Evolutionary conservation across 2,329 filamentous ascomycete genomes (phyloP).

Genomic region (Amylocarpus encephaloides): DNA sequence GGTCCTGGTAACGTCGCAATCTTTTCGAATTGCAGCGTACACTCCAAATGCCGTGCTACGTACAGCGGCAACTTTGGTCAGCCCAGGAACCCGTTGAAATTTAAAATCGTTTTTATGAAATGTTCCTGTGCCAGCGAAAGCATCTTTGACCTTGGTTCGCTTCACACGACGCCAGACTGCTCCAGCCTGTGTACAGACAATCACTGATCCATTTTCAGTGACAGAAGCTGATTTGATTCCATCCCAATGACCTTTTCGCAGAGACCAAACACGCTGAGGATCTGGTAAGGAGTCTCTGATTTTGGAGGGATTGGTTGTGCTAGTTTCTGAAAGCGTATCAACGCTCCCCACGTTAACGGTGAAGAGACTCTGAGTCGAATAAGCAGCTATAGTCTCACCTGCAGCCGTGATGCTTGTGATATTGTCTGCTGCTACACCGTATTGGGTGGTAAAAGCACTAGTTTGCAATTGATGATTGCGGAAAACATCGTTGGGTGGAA

Average conservation of each 20-base stretch:
- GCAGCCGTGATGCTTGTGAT: conserved; percentile 75
- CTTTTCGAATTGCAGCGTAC: conserved; percentile 79
- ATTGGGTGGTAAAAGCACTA: conserved; percentile 58
- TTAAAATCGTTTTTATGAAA: conserved; percentile 83
- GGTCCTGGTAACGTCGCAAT: conserved; percentile 73
- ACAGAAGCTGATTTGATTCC: conserved; percentile 82
- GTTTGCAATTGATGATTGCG: conserved; percentile 62
- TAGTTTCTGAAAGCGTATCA: conserved; percentile 55
- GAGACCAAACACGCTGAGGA: conserved; percentile 81
- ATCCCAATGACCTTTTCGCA: conserved; percentile 60
- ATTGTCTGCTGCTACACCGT: conserved; percentile 58
- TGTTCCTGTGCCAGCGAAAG: conserved; percentile 41
- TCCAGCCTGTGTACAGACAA: conserved; percentile 86
- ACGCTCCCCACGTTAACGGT: conserved; percentile 69
- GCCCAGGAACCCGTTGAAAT: conserved; percentile 81
- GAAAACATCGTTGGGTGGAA: conserved; percentile 67
- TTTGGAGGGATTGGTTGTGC: conserved; percentile 88
- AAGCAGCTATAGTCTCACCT: conserved; percentile 84
- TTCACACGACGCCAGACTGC: conserved; percentile 89
- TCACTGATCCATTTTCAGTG: conserved; percentile 88
- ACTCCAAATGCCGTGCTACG: conserved; percentile 85
- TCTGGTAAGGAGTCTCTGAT: conserved; percentile 75
- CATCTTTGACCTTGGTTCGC: conserved; percentile 71
- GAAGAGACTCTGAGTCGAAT: conserved; percentile 75
- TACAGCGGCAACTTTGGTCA: conserved; percentile 79